Percentiles rank a stretch among this genome's conserved stretches.
phyloP scores from a whole-genome alignment of 352 stramenopile genomes.

The Pythium plurisporium region DNA sequence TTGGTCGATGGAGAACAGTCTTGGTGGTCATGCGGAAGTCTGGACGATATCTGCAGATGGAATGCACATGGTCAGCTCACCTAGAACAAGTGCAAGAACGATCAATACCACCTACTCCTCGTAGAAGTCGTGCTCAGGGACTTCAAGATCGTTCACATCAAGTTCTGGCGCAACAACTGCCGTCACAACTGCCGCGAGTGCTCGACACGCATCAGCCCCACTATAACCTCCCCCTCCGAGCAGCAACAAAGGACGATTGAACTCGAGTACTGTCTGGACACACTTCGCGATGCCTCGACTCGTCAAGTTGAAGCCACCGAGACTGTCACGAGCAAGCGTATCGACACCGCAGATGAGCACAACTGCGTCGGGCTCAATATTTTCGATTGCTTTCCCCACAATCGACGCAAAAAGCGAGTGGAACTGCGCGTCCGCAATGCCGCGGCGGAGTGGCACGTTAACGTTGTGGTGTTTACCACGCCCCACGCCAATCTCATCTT shows the following conservation, averaged over 20 bases:
- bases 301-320: slow-evolving; percentile 52
- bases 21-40: slow-evolving; percentile 23
- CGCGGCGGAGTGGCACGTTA: slow-evolving; percentile 57
- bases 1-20: slow-evolving; percentile 19
- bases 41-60: slow-evolving; percentile 12
- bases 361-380: slow-evolving; percentile 39
- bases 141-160: slow-evolving; percentile 19
- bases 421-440: slow-evolving; percentile 52
- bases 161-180: slow-evolving; percentile 26
- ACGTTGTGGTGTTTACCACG: slow-evolving; percentile 44
- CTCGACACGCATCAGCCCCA: slow-evolving; percentile 48
- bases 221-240: slow-evolving; percentile 67
- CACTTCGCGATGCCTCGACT: slow-evolving; percentile 31
- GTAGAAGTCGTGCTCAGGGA: slow-evolving; percentile 64
- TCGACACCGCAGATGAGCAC: slow-evolving; percentile 74
- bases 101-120: slow-evolving; percentile 27
- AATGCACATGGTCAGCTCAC: neutral
- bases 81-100: neutral
- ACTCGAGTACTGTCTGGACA: slow-evolving; percentile 27
- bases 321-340: slow-evolving; percentile 36
- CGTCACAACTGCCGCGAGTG: slow-evolving; percentile 45
- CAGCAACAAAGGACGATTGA: slow-evolving; percentile 42
- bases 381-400: slow-evolving; percentile 32
- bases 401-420: slow-evolving; percentile 37
- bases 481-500: slow-evolving; percentile 22